Conservation (phyloP, 2,329 filamentous ascomycete species). For the Didymella lethalis region DNA sequence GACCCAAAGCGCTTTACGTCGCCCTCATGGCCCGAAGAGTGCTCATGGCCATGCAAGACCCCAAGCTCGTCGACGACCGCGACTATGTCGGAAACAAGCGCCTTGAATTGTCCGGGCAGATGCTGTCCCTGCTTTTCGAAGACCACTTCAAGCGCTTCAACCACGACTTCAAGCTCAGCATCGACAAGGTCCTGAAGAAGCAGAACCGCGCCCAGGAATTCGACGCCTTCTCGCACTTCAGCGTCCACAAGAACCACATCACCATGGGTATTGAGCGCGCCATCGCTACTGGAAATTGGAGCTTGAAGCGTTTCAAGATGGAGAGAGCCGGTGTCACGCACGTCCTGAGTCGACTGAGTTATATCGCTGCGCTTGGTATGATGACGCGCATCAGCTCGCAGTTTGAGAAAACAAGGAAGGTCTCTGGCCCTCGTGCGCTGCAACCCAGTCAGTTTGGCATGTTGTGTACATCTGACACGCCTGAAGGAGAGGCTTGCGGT, state of each 20-base stretch:
- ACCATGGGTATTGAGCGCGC: constrained; percentile 93
- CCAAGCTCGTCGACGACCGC: constrained; percentile 89
- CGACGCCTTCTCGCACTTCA: constrained; percentile 85
- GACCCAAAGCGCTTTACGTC: constrained; percentile 95
- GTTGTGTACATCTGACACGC: constrained; percentile 96
- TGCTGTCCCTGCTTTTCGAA: constrained; percentile 92
- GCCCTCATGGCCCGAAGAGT: constrained; percentile 98
- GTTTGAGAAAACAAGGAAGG: constrained; percentile 98
- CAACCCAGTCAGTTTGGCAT: constrained; percentile 99
- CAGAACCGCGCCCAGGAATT: constrained; percentile 87
- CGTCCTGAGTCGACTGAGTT: constrained; percentile 92
- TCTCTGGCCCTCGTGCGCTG: constrained; percentile 91
- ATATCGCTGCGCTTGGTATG: constrained; percentile 97
- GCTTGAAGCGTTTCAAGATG: constrained; percentile 97
- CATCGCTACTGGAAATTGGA: constrained; percentile 98
- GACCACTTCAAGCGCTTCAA: constrained; percentile 98
- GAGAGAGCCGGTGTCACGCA: constrained; percentile 96
- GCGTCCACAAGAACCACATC: constrained; percentile 84
- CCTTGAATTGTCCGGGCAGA: constrained; percentile 90
- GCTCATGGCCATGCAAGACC: constrained; percentile 89
- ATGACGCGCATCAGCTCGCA: constrained; percentile 99
- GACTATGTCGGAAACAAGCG: constrained; percentile 99
- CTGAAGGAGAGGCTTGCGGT: constrained; percentile 97
- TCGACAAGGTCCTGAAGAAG: constrained; percentile 96
- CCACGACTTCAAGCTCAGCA: constrained; percentile 85